phyloP scores from a whole-genome alignment of 768 basidiomycete genomes.

The Psilocybe cubensis region DNA sequence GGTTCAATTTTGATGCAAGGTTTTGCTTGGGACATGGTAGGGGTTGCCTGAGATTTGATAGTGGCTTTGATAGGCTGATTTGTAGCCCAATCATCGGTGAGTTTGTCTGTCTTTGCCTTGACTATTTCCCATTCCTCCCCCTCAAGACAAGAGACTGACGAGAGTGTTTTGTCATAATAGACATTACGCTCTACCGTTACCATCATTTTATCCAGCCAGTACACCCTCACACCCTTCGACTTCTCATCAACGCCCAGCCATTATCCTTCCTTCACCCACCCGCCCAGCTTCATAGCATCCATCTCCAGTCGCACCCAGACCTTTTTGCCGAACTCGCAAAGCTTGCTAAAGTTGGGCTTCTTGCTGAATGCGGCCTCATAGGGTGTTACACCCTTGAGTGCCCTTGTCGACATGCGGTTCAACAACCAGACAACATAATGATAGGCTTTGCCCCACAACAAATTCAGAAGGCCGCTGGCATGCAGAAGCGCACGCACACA shows the following conservation, averaged over 20 bases:
- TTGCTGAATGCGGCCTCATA: slow-evolving; percentile 18
- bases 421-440: slow-evolving; percentile 33
- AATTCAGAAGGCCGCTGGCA: slow-evolving; percentile 28
- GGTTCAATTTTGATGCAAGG: background rate
- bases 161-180: slow-evolving; percentile 18
- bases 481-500: slow-evolving; percentile 34
- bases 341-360: slow-evolving; percentile 30
- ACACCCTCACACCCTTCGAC: slow-evolving; percentile 32
- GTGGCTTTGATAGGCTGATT: background rate
- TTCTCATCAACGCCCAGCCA: slow-evolving; percentile 38
- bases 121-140: slow-evolving; percentile 28
- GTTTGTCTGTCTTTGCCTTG: slow-evolving; percentile 6
- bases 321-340: slow-evolving; percentile 35
- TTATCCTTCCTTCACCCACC: slow-evolving; percentile 24
- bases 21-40: background rate
- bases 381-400: slow-evolving; percentile 26
- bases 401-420: slow-evolving; percentile 33
- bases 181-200: slow-evolving; percentile 34
- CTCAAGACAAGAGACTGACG: slow-evolving; percentile 21
- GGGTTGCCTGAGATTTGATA: background rate
- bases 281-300: slow-evolving; percentile 17
- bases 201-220: slow-evolving; percentile 31
- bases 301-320: slow-evolving; percentile 32
- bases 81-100: background rate
- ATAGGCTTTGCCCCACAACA: slow-evolving; percentile 41